Conservation (phyloP, 768 basidiomycete genomes). For the Termitomyces sp. region DNA sequence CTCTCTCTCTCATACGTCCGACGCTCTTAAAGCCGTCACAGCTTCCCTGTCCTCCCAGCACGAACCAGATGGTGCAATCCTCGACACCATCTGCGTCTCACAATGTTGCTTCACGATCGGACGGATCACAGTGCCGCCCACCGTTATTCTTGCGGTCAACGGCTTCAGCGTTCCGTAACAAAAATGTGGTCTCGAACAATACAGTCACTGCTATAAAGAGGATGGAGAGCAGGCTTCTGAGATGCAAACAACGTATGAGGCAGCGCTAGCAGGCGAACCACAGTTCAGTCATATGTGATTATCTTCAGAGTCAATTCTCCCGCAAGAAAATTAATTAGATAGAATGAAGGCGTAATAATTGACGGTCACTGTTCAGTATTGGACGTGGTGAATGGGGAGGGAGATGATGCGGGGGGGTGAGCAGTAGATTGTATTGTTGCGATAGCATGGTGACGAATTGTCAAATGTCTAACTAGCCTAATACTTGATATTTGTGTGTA, state of each 20-base stretch:
- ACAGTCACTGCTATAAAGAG: constrained; percentile 84
- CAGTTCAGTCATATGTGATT: constrained; percentile 43
- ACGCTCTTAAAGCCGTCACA: constrained; percentile 27
- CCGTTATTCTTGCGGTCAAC: constrained; percentile 51
- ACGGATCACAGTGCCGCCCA: constrained; percentile 70
- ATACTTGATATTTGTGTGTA: no score
- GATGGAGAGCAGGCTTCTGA: constrained; percentile 72
- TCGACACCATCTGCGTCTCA: constrained; percentile 62
- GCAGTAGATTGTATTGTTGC: neutral
- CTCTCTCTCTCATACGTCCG: constrained; percentile 20
- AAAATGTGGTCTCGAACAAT: constrained; percentile 88
- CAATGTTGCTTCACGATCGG: constrained; percentile 66
- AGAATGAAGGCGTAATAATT: neutral
- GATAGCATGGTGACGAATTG: neutral
- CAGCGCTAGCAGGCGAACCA: constrained; percentile 34
- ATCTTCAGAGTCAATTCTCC: neutral
- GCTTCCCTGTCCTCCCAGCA: constrained; percentile 24
- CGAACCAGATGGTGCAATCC: constrained; percentile 50
- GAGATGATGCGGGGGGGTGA: neutral
- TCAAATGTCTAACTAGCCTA: neutral
- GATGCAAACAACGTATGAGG: constrained; percentile 50
- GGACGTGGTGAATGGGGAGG: neutral
- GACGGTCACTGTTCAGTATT: neutral
- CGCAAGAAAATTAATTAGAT: neutral
- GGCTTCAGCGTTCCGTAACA: constrained; percentile 48